Base-by-base conservation (phyloP, 257 asterid species). In the Anisodus acutangulus region DNA sequence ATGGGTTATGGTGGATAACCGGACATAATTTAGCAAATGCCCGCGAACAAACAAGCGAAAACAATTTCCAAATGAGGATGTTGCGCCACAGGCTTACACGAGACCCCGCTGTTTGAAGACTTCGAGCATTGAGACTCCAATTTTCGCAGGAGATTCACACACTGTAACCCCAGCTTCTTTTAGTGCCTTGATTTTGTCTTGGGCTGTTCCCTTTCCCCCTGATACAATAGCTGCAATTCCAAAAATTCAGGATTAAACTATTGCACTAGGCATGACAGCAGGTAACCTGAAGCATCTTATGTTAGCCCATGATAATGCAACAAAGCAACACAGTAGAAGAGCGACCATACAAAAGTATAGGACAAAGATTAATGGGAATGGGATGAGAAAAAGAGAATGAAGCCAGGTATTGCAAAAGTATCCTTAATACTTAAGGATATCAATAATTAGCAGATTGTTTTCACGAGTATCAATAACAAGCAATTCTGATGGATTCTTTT, bases 61-160 rank as follows among this genome's bases (percentile, higher is more conserved):
- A 13, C 3, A 51, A 53, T 22, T 51, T 12, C 43, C 47, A 51
- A 51, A 76, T 53, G 81, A 22, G 26, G 10, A 76, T 13, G 58
- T 12, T 26, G 9, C 3, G 47, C 8, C 4, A 17, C 60, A 49
- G 4, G 64, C 88, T 92, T 91, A 92, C 82, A 92, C 89, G 17
- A 96, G 97, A 64, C 98, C 98, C 88, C 97, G 91, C 84, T 93
- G 98, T 87, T 91, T 93, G 92, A 96, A 94, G 86, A 94, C 98
- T 4, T 96, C 97, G 31, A 41, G 91, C 95, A 95, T 95, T 69
- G 98, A 92, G 8, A 89, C 70, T 84, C 99, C 99, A 71, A 95
- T 92, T 90, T 94, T 94, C 6, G 99, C 99, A n/a, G 99, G 99
- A 1, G 99, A 95, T 83, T 94, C 98, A 10, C 93, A 95, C 15